Conservation (phyloP, 2,329 filamentous ascomycete genomes). For the Pseudogymnoascus sp. region DNA sequence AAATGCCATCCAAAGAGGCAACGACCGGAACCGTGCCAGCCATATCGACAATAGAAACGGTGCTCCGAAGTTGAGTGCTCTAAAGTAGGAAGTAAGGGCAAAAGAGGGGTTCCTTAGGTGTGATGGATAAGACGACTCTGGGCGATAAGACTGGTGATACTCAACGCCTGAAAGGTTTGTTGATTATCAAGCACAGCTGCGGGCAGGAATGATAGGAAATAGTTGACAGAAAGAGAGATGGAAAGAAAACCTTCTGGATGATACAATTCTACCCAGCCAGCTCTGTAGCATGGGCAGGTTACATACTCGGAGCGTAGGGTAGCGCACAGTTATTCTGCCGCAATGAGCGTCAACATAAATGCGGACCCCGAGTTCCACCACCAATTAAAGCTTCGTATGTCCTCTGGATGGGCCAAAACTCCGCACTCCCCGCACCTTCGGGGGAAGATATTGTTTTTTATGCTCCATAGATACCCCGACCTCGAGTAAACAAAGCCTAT, state of each 20-base stretch:
- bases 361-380: slow-evolving; percentile 6
- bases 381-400: not conserved
- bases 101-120: slow-evolving; percentile 11
- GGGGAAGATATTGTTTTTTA: not conserved
- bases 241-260: not conserved
- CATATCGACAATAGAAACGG: slow-evolving; percentile 34
- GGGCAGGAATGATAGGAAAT: not conserved
- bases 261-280: not conserved
- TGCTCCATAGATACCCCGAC: not conserved
- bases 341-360: not conserved
- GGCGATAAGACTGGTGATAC: not conserved
- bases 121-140: not conserved
- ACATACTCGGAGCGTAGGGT: not conserved
- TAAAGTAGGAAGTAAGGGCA: not conserved
- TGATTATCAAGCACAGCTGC: not conserved
- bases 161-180: not conserved
- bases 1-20: slow-evolving; percentile 71
- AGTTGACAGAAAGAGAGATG: not conserved
- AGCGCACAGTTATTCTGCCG: not conserved
- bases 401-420: not conserved
- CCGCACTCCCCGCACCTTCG: slow-evolving; percentile 2
- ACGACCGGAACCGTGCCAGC: slow-evolving; percentile 63
- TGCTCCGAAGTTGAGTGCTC: not conserved
- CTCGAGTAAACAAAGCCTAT: not conserved
- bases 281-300: not conserved